Percentiles rank a stretch among this genome's conserved stretches.
phyloP scores from a whole-genome alignment of 306 rosid genomes.

The Rosa persica region DNA sequence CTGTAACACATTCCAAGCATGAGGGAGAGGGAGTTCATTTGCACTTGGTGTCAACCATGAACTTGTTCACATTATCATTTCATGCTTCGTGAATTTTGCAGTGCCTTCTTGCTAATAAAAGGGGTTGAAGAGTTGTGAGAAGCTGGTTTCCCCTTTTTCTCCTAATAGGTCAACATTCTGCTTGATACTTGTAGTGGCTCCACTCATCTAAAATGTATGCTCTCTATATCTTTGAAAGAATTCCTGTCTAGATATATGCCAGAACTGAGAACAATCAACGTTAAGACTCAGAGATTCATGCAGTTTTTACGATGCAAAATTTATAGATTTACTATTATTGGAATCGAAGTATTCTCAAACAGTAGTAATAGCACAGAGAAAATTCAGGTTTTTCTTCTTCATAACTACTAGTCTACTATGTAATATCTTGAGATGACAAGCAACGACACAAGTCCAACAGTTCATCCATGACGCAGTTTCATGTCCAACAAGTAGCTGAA shows the following conservation, averaged over 20 bases:
- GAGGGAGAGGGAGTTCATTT: background rate
- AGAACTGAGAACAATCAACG: background rate
- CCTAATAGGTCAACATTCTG: background rate
- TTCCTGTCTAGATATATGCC: background rate
- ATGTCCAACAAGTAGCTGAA: conserved; percentile 55
- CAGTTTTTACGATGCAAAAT: background rate
- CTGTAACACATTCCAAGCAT: background rate
- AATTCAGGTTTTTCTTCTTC: background rate
- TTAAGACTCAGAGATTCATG: background rate
- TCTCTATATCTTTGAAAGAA: background rate
- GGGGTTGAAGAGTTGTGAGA: too few relatives aligned
- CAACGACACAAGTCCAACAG: background rate
- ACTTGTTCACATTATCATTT: background rate
- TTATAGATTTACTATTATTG: background rate
- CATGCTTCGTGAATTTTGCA: background rate
- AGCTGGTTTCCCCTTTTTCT: background rate
- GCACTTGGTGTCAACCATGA: background rate
- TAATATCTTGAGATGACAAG: background rate
- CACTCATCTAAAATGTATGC: background rate
- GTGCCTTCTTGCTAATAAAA: too few relatives aligned
- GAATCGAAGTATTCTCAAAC: background rate
- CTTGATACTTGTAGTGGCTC: background rate
- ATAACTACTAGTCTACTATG: background rate
- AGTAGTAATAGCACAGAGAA: background rate
- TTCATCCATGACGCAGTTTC: conserved; percentile 50